A percentile compares a stretch with the other conserved stretches of the same genome.
phyloP scores from a whole-genome alignment of 78 protist species.

The Cavenderia fasciculata region DNA sequence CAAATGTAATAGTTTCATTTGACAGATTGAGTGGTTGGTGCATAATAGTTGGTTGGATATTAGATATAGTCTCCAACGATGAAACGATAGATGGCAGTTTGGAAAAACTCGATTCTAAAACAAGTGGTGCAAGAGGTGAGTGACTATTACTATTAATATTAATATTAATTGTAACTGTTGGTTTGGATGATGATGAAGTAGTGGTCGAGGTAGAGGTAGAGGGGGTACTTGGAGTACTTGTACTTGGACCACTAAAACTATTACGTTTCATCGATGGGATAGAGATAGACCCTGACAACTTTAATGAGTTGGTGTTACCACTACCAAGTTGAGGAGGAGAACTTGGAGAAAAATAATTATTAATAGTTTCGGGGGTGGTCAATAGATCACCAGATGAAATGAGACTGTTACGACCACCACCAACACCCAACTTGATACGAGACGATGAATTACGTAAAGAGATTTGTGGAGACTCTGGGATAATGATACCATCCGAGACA shows the following conservation, averaged over 20 bases:
- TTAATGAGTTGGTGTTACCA: background rate
- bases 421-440: background rate
- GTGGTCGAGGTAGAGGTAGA: too few relatives aligned
- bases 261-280: too few relatives aligned
- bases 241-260: too few relatives aligned
- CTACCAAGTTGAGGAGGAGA: too few relatives aligned
- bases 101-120: background rate
- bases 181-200: too few relatives aligned
- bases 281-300: background rate
- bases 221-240: too few relatives aligned
- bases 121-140: too few relatives aligned
- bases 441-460: slow-evolving; percentile 2
- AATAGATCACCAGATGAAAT: background rate
- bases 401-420: background rate
- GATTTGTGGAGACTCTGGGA: slow-evolving; percentile 65
- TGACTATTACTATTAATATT: background rate
- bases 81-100: slow-evolving; percentile 37
- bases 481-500: background rate
- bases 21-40: slow-evolving; percentile 16
- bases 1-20: slow-evolving; percentile 10
- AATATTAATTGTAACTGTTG: background rate
- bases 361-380: background rate
- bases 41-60: slow-evolving; percentile 36
- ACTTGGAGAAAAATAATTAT: background rate
- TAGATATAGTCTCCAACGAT: slow-evolving; percentile 7